Evolutionary conservation across 1,284 basidiomycete genomes (phyloP).

Genomic region (Malassezia caprae): DNA sequence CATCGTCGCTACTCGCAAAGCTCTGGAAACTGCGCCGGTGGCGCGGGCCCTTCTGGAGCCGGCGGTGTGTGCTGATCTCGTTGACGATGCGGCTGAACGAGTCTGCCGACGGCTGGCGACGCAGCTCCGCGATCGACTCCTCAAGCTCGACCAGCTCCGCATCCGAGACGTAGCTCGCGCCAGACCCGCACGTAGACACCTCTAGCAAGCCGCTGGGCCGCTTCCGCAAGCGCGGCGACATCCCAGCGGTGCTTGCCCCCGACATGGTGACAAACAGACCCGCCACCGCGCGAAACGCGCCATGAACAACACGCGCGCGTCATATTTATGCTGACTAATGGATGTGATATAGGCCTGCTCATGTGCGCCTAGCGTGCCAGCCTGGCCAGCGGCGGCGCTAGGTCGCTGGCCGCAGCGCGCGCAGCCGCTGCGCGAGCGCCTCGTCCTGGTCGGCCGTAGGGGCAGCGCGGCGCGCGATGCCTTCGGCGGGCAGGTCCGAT

Average conservation of each 20-base stretch:
- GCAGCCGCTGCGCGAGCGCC: conserved; percentile 58
- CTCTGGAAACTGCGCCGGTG: conserved; percentile 6
- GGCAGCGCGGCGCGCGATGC: not conserved
- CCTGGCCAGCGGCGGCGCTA: conserved; percentile 4
- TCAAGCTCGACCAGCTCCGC: conserved; percentile 10
- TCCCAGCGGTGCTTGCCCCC: not conserved
- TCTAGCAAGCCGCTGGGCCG: not conserved
- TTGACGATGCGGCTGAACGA: conserved; percentile 15
- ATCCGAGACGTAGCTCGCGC: not conserved
- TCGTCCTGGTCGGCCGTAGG: conserved; percentile 33
- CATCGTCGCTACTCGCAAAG: conserved; percentile 12
- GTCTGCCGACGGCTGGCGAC: conserved; percentile 8
- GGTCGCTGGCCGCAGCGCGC: conserved; percentile 42
- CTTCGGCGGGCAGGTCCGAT: conserved; percentile 28
- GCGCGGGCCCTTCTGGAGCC: not conserved
- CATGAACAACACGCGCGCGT: not conserved
- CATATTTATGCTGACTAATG: not conserved
- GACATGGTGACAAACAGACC: not conserved
- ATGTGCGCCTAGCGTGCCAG: not conserved
- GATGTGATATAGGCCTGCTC: not conserved
- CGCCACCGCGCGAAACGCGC: not conserved
- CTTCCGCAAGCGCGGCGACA: conserved; percentile 5
- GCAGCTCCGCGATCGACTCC: conserved; percentile 8
- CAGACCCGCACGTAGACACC: conserved; percentile 2
- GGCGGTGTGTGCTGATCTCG: conserved; percentile 14